Conservation (phyloP, 495 filamentous ascomycete genomes). For the Extremus antarcticus region DNA sequence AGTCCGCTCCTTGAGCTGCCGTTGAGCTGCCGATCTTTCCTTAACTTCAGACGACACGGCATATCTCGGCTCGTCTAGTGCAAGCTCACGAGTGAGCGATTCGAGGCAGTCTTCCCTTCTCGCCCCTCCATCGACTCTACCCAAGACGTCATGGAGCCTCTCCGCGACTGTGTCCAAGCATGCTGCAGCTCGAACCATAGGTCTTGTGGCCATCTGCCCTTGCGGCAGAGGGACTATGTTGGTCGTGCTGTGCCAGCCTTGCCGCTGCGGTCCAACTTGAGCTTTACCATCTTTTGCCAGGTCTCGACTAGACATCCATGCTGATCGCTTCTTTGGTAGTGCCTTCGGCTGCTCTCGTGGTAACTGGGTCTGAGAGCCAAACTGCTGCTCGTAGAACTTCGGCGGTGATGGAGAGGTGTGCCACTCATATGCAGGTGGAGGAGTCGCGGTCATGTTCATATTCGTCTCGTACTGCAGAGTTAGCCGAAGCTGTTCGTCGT, state of each 20-base stretch:
- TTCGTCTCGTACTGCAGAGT: neutral
- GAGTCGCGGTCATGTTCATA: neutral
- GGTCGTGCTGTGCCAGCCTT: neutral
- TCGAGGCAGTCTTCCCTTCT: neutral
- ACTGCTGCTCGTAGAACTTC: constrained; percentile 2
- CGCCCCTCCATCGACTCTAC: constrained; percentile 46
- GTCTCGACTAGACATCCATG: constrained; percentile 6
- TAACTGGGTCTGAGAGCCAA: neutral
- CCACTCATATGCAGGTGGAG: neutral
- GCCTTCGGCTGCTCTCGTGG: neutral
- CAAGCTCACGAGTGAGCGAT: neutral
- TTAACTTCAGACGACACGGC: constrained; percentile 7
- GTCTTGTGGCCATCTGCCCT: too few relatives aligned
- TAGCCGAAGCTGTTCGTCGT: too few relatives aligned
- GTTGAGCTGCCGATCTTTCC: constrained; percentile 5
- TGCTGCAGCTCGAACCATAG: constrained; percentile 32
- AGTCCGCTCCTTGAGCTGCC: constrained; percentile 11
- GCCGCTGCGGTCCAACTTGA: constrained; percentile 1
- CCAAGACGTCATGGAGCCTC: constrained; percentile 53
- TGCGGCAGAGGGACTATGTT: neutral
- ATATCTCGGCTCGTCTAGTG: constrained; percentile 42
- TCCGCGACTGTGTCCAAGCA: constrained; percentile 46
- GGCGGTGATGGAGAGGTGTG: neutral
- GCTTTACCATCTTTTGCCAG: neutral
- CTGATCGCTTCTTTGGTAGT: neutral